Evolutionary conservation across 192 early-diverging fungal species (phyloP).

Genomic region (Backusella australiensis): DNA sequence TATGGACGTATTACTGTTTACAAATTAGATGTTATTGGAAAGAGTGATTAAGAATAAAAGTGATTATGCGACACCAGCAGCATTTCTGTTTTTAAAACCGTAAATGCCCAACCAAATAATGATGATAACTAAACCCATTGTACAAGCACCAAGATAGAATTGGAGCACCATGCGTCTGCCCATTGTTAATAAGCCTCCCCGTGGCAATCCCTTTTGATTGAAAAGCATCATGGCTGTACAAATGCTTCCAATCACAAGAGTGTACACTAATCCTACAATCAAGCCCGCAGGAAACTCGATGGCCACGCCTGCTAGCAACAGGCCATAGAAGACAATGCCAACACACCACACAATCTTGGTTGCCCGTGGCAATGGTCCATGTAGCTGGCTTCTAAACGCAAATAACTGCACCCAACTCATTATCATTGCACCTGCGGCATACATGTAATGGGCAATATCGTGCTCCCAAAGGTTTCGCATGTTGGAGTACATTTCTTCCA

Average conservation of each 20-base stretch:
- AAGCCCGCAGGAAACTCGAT: conserved; percentile 41
- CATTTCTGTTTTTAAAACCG: conserved; percentile 36
- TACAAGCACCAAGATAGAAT: conserved; percentile 37
- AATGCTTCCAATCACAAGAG: conserved; percentile 26
- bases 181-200: conserved; percentile 30
- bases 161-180: conserved; percentile 42
- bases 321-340: conserved; percentile 32
- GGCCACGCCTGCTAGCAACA: conserved; percentile 34
- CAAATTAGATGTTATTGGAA: conserved; percentile 63
- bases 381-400: conserved; percentile 41
- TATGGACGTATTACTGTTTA: conserved; percentile 84
- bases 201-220: conserved; percentile 11
- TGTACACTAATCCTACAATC: conserved; percentile 37
- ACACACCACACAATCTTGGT: conserved; percentile 23
- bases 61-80: conserved; percentile 19
- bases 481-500: conserved; percentile 42
- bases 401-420: conserved; percentile 51
- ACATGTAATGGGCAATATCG: conserved; percentile 50
- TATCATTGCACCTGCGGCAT: conserved; percentile 47
- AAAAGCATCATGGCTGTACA: conserved; percentile 14
- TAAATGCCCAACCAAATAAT: conserved; percentile 38
- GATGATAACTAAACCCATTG: conserved; percentile 32
- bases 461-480: conserved; percentile 55
- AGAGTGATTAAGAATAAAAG: not conserved
- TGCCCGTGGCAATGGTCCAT: conserved; percentile 17